Conservation (phyloP, 2,329 filamentous ascomycete genomes). For the Nectriaceae sp. region DNA sequence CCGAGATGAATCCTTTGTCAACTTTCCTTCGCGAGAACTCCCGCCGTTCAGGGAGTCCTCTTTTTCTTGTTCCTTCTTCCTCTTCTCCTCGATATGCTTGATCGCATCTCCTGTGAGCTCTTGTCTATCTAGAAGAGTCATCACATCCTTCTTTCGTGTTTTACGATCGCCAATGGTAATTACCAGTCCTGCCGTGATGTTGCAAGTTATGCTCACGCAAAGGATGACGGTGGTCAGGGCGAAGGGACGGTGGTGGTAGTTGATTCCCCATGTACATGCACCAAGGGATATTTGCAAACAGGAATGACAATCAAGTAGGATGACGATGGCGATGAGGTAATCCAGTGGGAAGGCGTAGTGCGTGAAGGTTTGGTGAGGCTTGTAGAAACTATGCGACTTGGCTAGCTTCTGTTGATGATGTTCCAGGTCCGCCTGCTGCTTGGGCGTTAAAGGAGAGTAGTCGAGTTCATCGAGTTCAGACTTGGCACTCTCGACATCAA, state of each 20-base stretch:
- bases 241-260: slow-evolving; percentile 67
- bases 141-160: slow-evolving; percentile 83
- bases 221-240: slow-evolving; percentile 82
- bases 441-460: slow-evolving; percentile 61
- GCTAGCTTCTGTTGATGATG: slow-evolving; percentile 81
- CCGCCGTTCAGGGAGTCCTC: slow-evolving; percentile 6
- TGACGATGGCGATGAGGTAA: slow-evolving; percentile 75
- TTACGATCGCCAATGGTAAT: slow-evolving; percentile 76
- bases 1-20: neutral
- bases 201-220: slow-evolving; percentile 74
- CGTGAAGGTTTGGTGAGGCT: slow-evolving; percentile 81
- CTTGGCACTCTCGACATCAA: slow-evolving; percentile 44
- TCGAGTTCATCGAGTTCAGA: slow-evolving; percentile 43
- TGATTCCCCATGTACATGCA: slow-evolving; percentile 76
- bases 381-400: slow-evolving; percentile 86
- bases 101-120: slow-evolving; percentile 67
- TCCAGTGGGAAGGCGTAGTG: slow-evolving; percentile 77
- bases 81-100: slow-evolving; percentile 49
- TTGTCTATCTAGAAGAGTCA: slow-evolving; percentile 75
- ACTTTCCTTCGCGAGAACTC: no score
- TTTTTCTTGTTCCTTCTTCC: slow-evolving; percentile 27
- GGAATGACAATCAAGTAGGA: slow-evolving; percentile 78
- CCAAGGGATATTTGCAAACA: slow-evolving; percentile 80
- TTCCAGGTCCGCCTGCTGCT: slow-evolving; percentile 69
- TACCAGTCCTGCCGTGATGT: slow-evolving; percentile 73